A percentile compares a stretch with the other conserved stretches of the same genome.
Evolutionary conservation across 2,329 filamentous ascomycete species (phyloP).

Genomic region (Sordariomycetes sp.): DNA sequence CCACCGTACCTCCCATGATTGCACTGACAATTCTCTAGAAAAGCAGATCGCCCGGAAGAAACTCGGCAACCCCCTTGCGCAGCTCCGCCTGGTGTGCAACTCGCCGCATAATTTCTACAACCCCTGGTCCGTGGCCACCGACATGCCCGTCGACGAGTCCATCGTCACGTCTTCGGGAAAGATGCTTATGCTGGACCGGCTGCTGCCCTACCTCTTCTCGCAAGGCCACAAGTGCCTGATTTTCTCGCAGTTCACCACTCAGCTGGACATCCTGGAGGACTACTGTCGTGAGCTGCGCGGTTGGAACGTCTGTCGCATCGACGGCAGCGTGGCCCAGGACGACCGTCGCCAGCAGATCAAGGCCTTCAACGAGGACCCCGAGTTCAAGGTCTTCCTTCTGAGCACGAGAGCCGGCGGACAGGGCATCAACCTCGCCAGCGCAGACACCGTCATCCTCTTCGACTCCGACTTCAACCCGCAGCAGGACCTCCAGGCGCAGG

Average conservation of each 20-base stretch:
- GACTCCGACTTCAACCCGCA: constrained; percentile 92
- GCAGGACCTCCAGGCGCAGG: constrained; percentile 92
- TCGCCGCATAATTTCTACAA: constrained; percentile 95
- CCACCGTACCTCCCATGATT: background rate
- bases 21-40: constrained; percentile 32
- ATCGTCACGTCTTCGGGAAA: constrained; percentile 87
- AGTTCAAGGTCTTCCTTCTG: constrained; percentile 71
- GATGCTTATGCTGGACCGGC: constrained; percentile 85
- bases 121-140: constrained; percentile 61
- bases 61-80: constrained; percentile 85
- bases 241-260: constrained; percentile 93
- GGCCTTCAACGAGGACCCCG: constrained; percentile 57
- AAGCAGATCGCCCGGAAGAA: constrained; percentile 87
- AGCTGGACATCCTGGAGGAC: constrained; percentile 82
- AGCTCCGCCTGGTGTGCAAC: constrained; percentile 86
- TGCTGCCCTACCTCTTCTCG: constrained; percentile 66
- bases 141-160: constrained; percentile 61
- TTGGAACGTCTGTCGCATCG: constrained; percentile 83
- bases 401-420: constrained; percentile 89
- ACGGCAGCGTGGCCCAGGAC: constrained; percentile 73
- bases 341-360: constrained; percentile 63
- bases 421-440: constrained; percentile 86
- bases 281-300: constrained; percentile 69
- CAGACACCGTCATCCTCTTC: constrained; percentile 88
- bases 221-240: constrained; percentile 85